These are phyloP conservation scores for Fraxinus platypoda DNA, from an alignment of 305 asterid species.

Conservation along the genomic window DNA sequence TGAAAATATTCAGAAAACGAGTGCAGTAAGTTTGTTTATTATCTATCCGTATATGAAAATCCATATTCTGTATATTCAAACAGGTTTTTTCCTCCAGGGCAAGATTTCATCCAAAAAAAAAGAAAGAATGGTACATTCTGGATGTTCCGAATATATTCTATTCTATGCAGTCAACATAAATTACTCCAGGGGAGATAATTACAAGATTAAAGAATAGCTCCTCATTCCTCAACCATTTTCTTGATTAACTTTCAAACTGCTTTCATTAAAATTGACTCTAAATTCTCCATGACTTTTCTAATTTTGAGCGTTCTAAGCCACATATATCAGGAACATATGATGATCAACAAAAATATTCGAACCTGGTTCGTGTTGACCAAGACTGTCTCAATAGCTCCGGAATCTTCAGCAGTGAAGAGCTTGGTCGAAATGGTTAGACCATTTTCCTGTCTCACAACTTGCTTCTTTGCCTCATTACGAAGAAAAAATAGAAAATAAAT, in stretches of 20 bases:
- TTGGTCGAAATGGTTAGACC: conserved; percentile 55
- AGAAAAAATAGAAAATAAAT: neutral
- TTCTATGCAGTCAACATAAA: neutral
- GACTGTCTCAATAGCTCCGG: conserved; percentile 63
- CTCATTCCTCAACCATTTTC: neutral
- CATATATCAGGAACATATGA: neutral
- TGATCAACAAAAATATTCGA: neutral
- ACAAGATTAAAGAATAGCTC: neutral
- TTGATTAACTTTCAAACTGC: neutral
- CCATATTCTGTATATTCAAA: neutral
- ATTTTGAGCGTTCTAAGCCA: neutral
- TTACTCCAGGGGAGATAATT: neutral
- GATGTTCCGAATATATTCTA: neutral
- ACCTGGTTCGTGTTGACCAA: conserved; percentile 91
- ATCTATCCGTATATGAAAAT: neutral
- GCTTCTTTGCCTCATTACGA: conserved; percentile 55
- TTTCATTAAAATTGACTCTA: neutral
- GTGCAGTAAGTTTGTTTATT: neutral
- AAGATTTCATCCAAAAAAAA: neutral
- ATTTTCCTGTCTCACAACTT: conserved; percentile 53
- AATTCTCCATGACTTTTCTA: neutral
- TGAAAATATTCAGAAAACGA: neutral
- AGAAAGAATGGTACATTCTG: neutral
- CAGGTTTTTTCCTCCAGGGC: neutral
- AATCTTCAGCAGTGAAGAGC: conserved; percentile 62